Evolutionary conservation across 148 eudicot genomes (phyloP).

Genomic region (Persicaria tinctoria): DNA sequence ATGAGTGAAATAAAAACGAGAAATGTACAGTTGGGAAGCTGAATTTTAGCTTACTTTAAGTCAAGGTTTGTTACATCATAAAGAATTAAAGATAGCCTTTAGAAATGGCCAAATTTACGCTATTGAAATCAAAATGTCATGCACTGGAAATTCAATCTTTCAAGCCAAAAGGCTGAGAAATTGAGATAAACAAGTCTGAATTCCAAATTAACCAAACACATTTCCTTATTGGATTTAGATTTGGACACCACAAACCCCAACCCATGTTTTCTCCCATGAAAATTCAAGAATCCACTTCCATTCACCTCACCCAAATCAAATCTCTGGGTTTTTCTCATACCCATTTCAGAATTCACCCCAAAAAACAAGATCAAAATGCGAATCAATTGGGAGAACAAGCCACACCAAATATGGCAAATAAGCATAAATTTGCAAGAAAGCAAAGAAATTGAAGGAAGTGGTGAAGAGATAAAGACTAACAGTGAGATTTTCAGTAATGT

Average conservation of each 20-base stretch:
- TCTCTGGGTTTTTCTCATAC: not conserved
- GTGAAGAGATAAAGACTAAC: slow-evolving; percentile 25
- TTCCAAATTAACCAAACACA: not conserved
- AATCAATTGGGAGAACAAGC: not conserved
- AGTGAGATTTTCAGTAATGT: slow-evolving; percentile 59
- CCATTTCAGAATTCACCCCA: not conserved
- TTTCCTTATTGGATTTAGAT: not conserved
- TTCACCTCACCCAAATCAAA: slow-evolving; percentile 1
- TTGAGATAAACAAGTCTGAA: not conserved
- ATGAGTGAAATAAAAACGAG: too few relatives aligned
- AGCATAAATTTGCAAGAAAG: not conserved
- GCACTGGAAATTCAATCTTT: too few relatives aligned
- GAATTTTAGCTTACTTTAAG: too few relatives aligned
- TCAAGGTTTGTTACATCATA: too few relatives aligned
- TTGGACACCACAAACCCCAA: not conserved
- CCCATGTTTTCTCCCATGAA: not conserved
- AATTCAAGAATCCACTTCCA: not conserved
- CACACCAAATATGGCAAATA: not conserved
- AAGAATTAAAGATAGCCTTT: too few relatives aligned
- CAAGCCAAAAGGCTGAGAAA: too few relatives aligned
- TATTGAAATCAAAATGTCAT: too few relatives aligned
- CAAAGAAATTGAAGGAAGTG: not conserved
- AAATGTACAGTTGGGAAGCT: too few relatives aligned
- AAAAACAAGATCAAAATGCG: not conserved
- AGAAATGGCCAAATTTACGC: too few relatives aligned